Evolutionary conservation across 495 filamentous ascomycete species (phyloP).

Genomic region (Aspergillus sclerotioniger): DNA sequence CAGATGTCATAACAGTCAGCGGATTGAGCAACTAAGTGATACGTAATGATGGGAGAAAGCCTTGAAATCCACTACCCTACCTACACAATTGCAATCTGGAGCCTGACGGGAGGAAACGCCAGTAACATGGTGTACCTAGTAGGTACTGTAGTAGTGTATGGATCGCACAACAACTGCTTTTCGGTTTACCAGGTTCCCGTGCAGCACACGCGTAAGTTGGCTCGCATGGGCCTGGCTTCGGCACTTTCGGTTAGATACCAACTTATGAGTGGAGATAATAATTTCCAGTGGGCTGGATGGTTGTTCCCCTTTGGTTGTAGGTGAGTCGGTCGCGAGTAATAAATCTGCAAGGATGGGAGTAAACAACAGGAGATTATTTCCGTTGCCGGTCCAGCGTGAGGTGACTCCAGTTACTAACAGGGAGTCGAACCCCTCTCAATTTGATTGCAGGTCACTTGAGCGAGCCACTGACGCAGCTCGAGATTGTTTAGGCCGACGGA

Average conservation of each 20-base stretch:
- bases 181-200: not conserved
- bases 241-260: not conserved
- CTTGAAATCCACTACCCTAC: too few species aligned
- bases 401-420: not conserved
- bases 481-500: not conserved
- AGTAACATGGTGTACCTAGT: not conserved
- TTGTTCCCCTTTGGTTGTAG: not conserved
- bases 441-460: not conserved
- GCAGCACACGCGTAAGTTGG: not conserved
- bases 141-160: not conserved
- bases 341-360: conserved; percentile 1
- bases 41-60: not conserved
- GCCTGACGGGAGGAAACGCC: not conserved
- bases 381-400: not conserved
- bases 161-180: not conserved
- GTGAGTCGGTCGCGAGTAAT: not conserved
- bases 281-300: not conserved
- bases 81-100: not conserved
- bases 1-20: not conserved
- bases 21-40: not conserved
- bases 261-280: not conserved
- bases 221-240: not conserved
- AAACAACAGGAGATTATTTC: conserved; percentile 1
- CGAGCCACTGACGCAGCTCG: conserved; percentile 3
- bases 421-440: not conserved